Evolutionary conservation across 2,329 filamentous ascomycete genomes (phyloP), one percentile per base, ranked within the genome.

Genomic region (Coniella vitis): DNA sequence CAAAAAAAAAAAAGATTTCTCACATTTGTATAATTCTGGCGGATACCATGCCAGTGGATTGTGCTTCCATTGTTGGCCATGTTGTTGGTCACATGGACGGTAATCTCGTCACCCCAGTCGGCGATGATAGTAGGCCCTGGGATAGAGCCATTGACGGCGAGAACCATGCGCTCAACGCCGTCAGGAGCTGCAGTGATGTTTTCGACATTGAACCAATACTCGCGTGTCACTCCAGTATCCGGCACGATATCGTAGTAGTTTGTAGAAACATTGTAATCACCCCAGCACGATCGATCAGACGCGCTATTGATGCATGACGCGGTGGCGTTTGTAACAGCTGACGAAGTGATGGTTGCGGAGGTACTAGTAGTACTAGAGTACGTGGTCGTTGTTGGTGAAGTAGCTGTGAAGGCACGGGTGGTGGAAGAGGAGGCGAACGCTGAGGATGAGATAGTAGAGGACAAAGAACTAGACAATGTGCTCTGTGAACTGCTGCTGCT

Each of bases 11-110:
- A 41, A 25, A 16, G 13, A 16, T 32, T 38, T 10, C 42, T 72
- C 72, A 74, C 78, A 55, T 77, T 68, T 4, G 79, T 83, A 7
- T 76, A 76, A 56, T 81, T 80, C 59, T 83, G 79, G 56, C 73
- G 82, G 47, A 86, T 67, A 12, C 84, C 84, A 58, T 87, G 84
- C 61, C 82, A 87, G 60, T 87, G 84, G 25, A 87, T 67, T 47
- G 69, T 74, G 17, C 78, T 79, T n/a, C 67, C 74, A 56, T 84
- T 79, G 8, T 71, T 71, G 1, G 79, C 69, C 45, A 54, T 39
- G n/a, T 72, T 68, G 60, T 87, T 86, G 62, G 79, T 71, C 46
- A 84, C 72, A 36, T 83, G 76, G 47, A 83, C 73, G 17, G 81
- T 62, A n/a, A 86, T 60, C 14, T 69, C 74, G 56, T 85, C 82